These are phyloP conservation scores for Vitis riparia DNA, from an alignment of 164 flowering plant genomes.

Conservation along the genomic window DNA sequence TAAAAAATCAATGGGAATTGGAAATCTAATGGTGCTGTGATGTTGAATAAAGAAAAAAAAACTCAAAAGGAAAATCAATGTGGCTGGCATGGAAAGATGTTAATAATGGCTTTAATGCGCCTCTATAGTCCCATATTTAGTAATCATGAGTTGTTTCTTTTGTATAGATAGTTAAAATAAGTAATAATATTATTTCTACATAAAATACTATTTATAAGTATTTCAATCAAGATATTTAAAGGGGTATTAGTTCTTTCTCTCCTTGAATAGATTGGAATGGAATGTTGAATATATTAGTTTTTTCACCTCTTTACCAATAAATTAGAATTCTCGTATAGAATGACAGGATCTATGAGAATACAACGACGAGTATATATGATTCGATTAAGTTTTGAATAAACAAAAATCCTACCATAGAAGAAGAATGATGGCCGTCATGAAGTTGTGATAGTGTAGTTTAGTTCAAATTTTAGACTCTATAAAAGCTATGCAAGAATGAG, in stretches of 20 bases:
- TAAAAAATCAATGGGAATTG: no score
- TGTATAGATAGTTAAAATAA: slow-evolving; percentile 6
- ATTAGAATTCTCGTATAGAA: slow-evolving; percentile 1
- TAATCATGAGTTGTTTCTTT: slow-evolving; percentile 6
- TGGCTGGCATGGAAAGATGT: not conserved
- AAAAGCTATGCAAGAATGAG: no score
- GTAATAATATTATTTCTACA: not conserved
- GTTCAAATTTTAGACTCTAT: no score
- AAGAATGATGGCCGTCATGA: no score
- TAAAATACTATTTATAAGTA: not conserved
- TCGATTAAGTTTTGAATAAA: slow-evolving; percentile 3
- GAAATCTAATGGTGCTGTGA: no score
- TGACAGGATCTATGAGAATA: not conserved
- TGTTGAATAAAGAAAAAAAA: no score
- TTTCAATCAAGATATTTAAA: not conserved
- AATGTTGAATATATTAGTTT: slow-evolving; percentile 2
- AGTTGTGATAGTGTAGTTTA: no score
- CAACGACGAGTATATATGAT: slow-evolving; percentile 8
- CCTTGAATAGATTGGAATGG: slow-evolving; percentile 7
- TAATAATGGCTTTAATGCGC: slow-evolving; percentile 10
- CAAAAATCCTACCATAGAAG: not conserved
- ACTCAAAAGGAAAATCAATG: no score
- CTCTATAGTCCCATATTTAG: slow-evolving; percentile 13
- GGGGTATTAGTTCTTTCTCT: not conserved
- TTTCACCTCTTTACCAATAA: slow-evolving; percentile 8